Percentiles rank a stretch among this genome's conserved stretches.
phyloP scores from a whole-genome alignment of 768 basidiomycete genomes.

The Kwoniella newhampshirensis region DNA sequence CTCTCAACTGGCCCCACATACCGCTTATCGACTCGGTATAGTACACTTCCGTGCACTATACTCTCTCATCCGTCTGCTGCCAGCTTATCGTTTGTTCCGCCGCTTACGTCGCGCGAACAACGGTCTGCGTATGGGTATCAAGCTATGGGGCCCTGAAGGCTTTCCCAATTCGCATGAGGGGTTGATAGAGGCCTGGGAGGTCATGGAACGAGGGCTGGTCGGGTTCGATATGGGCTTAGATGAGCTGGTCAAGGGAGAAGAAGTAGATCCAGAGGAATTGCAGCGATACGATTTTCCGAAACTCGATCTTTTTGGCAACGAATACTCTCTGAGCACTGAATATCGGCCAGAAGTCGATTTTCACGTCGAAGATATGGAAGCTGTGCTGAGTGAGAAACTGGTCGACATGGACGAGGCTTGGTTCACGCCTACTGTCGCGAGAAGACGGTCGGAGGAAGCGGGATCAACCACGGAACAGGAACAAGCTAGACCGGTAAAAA shows the following conservation, averaged over 20 bases:
- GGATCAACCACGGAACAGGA: background rate
- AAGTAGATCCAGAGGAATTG: slow-evolving; percentile 8
- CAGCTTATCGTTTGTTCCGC: slow-evolving; percentile 43
- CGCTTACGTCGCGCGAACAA: slow-evolving; percentile 39
- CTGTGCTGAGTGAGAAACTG: slow-evolving; percentile 46
- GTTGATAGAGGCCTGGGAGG: slow-evolving; percentile 46
- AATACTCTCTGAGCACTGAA: slow-evolving; percentile 34
- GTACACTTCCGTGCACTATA: slow-evolving; percentile 48
- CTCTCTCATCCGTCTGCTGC: slow-evolving; percentile 41
- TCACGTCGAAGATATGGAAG: slow-evolving; percentile 47
- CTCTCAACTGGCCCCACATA: slow-evolving; percentile 35
- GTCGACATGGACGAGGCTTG: slow-evolving; percentile 52
- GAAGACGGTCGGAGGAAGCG: slow-evolving; percentile 10
- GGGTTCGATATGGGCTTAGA: slow-evolving; percentile 36
- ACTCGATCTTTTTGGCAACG: slow-evolving; percentile 36
- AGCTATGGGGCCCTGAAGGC: slow-evolving; percentile 50
- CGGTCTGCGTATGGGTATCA: slow-evolving; percentile 47
- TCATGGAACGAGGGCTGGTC: slow-evolving; percentile 49
- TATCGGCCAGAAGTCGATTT: slow-evolving; percentile 48
- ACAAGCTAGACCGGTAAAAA: slow-evolving; percentile 2
- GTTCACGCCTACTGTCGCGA: slow-evolving; percentile 50
- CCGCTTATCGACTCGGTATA: slow-evolving; percentile 47
- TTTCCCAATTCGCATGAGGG: slow-evolving; percentile 26
- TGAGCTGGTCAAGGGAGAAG: slow-evolving; percentile 19
- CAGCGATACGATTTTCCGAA: slow-evolving; percentile 33